phyloP scores from a whole-genome alignment of 2,329 filamentous ascomycete genomes.

The Talaromyces islandicus region DNA sequence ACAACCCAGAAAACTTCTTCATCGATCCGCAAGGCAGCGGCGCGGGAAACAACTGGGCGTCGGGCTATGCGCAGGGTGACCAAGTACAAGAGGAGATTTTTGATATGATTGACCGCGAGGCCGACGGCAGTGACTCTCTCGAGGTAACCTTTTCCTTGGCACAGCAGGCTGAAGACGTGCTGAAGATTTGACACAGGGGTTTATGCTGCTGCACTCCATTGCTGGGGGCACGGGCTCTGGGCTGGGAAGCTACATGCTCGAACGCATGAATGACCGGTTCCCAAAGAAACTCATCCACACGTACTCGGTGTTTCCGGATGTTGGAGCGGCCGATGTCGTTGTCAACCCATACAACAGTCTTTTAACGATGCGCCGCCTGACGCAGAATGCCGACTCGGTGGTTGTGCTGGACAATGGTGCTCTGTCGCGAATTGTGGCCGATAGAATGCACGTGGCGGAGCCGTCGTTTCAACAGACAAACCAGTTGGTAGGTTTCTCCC shows the following conservation, averaged over 20 bases:
- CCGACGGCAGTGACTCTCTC: conserved; percentile 93
- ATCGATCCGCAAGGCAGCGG: conserved; percentile 89
- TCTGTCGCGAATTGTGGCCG: conserved; percentile 85
- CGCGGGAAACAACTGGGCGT: conserved; percentile 97
- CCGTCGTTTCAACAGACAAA: conserved; percentile 97
- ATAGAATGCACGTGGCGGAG: conserved; percentile 88
- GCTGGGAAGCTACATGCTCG: conserved; percentile 89
- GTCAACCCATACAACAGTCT: conserved; percentile 98
- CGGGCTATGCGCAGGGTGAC: conserved; percentile 90
- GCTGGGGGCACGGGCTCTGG: conserved; percentile 94
- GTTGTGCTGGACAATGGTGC: conserved; percentile 94
- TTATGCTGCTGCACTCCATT: conserved; percentile 98
- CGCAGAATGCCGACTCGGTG: conserved; percentile 94
- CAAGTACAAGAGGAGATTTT: conserved; percentile 92
- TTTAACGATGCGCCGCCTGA: conserved; percentile 81
- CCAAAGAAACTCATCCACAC: conserved; percentile 99
- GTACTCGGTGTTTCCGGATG: conserved; percentile 97
- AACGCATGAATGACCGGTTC: conserved; percentile 92
- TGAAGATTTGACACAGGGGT: conserved; percentile 55
- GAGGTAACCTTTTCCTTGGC: conserved; percentile 53
- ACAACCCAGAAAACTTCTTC: conserved; percentile 99
- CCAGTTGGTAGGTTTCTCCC: conserved; percentile 60
- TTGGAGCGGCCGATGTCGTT: conserved; percentile 82
- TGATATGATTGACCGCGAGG: conserved; percentile 98
- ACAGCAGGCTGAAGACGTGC: background rate